Evolutionary conservation across 768 basidiomycete species (phyloP).

Genomic region (Gloeophyllum trabeum): DNA sequence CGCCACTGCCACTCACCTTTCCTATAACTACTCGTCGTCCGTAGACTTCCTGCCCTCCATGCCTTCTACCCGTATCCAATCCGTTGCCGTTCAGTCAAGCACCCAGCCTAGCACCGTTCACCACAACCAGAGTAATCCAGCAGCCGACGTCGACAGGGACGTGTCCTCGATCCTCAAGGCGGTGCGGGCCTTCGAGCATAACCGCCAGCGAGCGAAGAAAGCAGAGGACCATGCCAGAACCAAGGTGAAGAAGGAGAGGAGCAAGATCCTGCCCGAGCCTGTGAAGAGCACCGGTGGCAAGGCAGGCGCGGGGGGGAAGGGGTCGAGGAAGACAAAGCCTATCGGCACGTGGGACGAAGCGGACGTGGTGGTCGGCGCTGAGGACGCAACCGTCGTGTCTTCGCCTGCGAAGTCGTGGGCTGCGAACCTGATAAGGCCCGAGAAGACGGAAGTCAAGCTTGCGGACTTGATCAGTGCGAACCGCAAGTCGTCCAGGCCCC

Average conservation of each 20-base stretch:
- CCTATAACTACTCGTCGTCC: no score
- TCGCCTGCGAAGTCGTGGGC: conserved; percentile 6
- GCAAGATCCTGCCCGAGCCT: not conserved
- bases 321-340: conserved; percentile 1
- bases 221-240: conserved; percentile 19
- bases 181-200: conserved; percentile 35
- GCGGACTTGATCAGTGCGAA: conserved; percentile 19
- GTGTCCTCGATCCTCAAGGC: conserved; percentile 23
- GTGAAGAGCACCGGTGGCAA: not conserved
- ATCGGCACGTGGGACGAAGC: no score
- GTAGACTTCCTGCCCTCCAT: no score
- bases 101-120: no score
- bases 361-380: no score
- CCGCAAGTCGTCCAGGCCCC: conserved; percentile 28
- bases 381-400: not conserved
- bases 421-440: conserved; percentile 1
- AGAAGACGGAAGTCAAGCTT: conserved; percentile 20
- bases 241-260: conserved; percentile 7
- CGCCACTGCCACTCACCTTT: no score
- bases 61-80: no score
- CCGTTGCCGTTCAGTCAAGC: no score
- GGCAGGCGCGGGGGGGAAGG: not conserved
- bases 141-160: no score
- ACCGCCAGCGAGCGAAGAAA: conserved; percentile 34
- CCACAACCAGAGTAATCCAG: no score